A percentile compares a stretch with the other conserved stretches of the same genome.
These are phyloP conservation scores for Actinomucor elegans DNA, from an alignment of 371 early-diverging fungal species.

Conservation along the genomic window DNA sequence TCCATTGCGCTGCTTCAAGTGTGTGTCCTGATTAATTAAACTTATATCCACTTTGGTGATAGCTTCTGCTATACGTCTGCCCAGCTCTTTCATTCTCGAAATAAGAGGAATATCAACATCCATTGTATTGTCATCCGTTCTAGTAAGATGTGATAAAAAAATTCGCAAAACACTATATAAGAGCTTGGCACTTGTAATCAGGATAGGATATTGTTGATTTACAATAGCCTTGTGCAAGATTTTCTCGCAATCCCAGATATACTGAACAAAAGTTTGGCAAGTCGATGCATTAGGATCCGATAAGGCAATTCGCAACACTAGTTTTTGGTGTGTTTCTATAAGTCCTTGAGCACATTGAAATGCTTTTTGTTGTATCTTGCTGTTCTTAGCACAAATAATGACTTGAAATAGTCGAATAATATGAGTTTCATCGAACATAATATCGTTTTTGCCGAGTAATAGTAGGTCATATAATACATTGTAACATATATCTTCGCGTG, in stretches of 20 bases:
- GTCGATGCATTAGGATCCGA: background rate
- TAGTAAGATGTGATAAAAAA: background rate
- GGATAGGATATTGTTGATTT: slow-evolving; percentile 8
- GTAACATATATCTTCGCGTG: slow-evolving; percentile 27
- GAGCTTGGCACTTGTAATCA: slow-evolving; percentile 19
- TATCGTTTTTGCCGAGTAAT: slow-evolving; percentile 29
- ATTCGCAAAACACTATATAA: slow-evolving; percentile 18
- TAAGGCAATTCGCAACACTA: slow-evolving; percentile 10
- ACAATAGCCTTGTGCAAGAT: slow-evolving; percentile 9
- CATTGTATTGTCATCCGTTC: slow-evolving; percentile 5
- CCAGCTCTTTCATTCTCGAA: slow-evolving; percentile 3
- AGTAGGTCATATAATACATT: slow-evolving; percentile 34
- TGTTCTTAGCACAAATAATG: slow-evolving; percentile 1
- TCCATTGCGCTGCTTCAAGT: background rate
- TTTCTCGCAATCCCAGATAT: slow-evolving; percentile 10
- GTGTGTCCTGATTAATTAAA: background rate
- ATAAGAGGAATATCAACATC: slow-evolving; percentile 14
- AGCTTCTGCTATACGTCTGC: slow-evolving; percentile 1
- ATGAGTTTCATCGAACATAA: slow-evolving; percentile 28
- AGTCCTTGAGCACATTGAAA: slow-evolving; percentile 21
- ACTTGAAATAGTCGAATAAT: slow-evolving; percentile 19
- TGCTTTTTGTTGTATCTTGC: slow-evolving; percentile 15
- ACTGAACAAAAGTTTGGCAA: slow-evolving; percentile 1
- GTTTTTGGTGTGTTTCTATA: slow-evolving; percentile 20
- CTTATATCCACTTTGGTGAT: slow-evolving; percentile 6